These are phyloP conservation scores for Aspergillus coremiiformis DNA, from an alignment of 495 filamentous ascomycete genomes.

Conservation along the genomic window DNA sequence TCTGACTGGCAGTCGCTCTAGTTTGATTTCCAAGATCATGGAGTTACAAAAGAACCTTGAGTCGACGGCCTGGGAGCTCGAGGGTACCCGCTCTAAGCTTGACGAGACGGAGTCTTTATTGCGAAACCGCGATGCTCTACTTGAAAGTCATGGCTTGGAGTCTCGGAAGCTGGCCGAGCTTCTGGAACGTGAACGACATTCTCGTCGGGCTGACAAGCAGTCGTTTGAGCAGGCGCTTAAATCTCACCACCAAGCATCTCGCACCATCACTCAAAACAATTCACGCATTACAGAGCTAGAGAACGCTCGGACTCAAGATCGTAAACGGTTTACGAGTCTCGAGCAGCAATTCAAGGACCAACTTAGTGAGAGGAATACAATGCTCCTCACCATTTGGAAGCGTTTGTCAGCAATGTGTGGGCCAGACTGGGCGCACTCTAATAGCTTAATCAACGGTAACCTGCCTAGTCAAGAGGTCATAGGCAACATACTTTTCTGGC, in stretches of 20 bases:
- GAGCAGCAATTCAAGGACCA: constrained; percentile 79
- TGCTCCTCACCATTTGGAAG: constrained; percentile 82
- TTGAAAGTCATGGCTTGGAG: constrained; percentile 84
- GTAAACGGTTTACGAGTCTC: constrained; percentile 61
- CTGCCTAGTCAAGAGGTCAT: constrained; percentile 76
- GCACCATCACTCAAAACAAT: constrained; percentile 77
- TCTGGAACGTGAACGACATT: constrained; percentile 83
- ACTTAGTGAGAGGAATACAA: constrained; percentile 78
- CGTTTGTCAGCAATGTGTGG: constrained; percentile 80
- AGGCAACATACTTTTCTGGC: constrained; percentile 61
- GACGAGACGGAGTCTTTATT: constrained; percentile 84
- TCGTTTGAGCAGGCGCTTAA: constrained; percentile 83
- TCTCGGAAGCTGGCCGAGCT: constrained; percentile 76
- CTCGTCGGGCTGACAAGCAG: constrained; percentile 73
- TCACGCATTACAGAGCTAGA: constrained; percentile 80
- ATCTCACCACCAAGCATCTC: constrained; percentile 73
- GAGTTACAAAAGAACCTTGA: constrained; percentile 86
- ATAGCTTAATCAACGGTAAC: constrained; percentile 81
- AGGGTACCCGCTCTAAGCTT: constrained; percentile 63
- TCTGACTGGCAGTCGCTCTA: constrained; percentile 78
- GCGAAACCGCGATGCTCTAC: constrained; percentile 82
- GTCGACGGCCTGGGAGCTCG: constrained; percentile 70
- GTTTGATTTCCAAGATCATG: constrained; percentile 75
- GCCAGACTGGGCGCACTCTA: constrained; percentile 82
- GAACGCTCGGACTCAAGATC: constrained; percentile 60